Conservation (phyloP, 768 basidiomycete genomes). For the Kwoniella dejecticola region DNA sequence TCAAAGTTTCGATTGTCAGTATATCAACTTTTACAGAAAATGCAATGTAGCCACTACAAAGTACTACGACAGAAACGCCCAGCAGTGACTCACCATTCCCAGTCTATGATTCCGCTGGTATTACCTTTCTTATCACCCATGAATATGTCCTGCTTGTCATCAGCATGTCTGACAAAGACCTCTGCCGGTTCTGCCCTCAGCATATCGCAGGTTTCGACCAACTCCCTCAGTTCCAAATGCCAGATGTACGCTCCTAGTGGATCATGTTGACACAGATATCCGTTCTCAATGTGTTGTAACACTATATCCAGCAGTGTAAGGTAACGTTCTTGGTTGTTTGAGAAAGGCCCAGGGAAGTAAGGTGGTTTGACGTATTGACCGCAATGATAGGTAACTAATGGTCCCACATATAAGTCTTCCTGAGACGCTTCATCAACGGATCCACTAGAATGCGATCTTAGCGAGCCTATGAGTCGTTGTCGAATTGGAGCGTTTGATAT, state of each 20-base stretch:
- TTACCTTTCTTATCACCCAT: slow-evolving; percentile 38
- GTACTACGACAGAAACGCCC: too few relatives aligned
- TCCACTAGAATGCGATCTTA: too few relatives aligned
- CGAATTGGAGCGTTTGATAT: too few relatives aligned
- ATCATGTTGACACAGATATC: neutral
- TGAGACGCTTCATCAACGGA: too few relatives aligned
- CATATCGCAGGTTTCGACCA: neutral
- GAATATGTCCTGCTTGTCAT: slow-evolving; percentile 46
- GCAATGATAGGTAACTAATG: neutral
- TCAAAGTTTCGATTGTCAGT: too few relatives aligned
- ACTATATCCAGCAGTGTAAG: slow-evolving; percentile 9
- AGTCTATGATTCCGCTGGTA: slow-evolving; percentile 47
- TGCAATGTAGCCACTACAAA: too few relatives aligned
- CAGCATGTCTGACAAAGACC: slow-evolving; percentile 32
- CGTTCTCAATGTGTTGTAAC: neutral
- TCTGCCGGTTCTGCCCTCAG: slow-evolving; percentile 1
- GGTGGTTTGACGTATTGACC: slow-evolving; percentile 3
- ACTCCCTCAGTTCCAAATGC: slow-evolving; percentile 1
- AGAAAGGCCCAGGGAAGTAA: slow-evolving; percentile 21
- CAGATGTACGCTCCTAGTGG: neutral
- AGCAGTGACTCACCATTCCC: slow-evolving; percentile 50
- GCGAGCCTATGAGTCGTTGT: too few relatives aligned
- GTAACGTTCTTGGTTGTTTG: slow-evolving; percentile 14
- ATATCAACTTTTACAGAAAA: too few relatives aligned
- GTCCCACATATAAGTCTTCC: too few relatives aligned